Conservation (phyloP, 768 basidiomycete genomes). For the Podaxis carcinomalis region DNA sequence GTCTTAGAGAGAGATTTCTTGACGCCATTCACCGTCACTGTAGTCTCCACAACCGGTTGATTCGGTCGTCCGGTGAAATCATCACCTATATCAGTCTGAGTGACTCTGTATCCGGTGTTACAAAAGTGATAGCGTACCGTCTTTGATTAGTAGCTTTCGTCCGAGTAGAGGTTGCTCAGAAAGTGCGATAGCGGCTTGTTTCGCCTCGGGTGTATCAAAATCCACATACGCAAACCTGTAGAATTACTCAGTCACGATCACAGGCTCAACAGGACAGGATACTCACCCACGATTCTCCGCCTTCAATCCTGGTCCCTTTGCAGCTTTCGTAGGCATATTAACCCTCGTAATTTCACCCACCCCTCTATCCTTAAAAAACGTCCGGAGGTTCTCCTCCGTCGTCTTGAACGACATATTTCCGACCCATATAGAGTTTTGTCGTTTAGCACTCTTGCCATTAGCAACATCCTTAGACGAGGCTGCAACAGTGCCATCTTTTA, state of each 20-base stretch:
- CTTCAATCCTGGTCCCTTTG: conserved; percentile 40
- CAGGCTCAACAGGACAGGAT: conserved; percentile 14
- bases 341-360: conserved; percentile 75
- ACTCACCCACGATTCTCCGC: conserved; percentile 79
- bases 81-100: conserved; percentile 43
- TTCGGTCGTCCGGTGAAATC: conserved; percentile 71
- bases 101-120: neutral
- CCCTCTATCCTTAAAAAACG: conserved; percentile 57
- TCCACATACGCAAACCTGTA: conserved; percentile 94
- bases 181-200: conserved; percentile 67
- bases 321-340: conserved; percentile 79
- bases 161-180: conserved; percentile 85
- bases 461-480: conserved; percentile 21
- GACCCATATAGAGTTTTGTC: conserved; percentile 91
- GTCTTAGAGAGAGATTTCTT: conserved; percentile 53
- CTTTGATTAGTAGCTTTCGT: conserved; percentile 88
- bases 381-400: conserved; percentile 61
- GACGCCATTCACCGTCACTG: conserved; percentile 26
- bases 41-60: conserved; percentile 31
- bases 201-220: conserved; percentile 75
- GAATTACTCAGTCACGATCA: neutral
- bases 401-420: conserved; percentile 94
- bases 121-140: conserved; percentile 46
- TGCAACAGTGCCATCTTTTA: conserved; percentile 32
- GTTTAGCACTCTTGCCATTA: conserved; percentile 33